Base-by-base conservation (phyloP, 805 yeast species). In the Isabelozyma pseudorhagii region DNA sequence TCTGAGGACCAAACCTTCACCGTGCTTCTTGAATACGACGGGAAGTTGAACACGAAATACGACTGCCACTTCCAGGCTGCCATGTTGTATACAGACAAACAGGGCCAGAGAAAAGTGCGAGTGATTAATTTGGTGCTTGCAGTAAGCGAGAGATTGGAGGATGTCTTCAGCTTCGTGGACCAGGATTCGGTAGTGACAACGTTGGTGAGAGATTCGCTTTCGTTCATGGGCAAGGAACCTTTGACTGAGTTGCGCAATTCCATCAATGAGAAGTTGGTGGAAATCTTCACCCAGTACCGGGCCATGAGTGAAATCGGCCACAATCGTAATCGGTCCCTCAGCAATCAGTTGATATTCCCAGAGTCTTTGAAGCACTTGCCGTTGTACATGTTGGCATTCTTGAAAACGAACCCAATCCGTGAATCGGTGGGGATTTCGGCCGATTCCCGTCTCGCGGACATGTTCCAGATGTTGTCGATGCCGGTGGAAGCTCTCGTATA, bases 1-100 rank as follows among this genome's bases (percentile, higher is more conserved):
- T 77, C 77, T 40, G 75, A 78, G 14, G 83, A 88, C 54, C 85
- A 87, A 42, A 77, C 85, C 5, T 65, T 89, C 44, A 85, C 89
- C 8, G 85, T 89, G 2, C 76, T 89, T 46, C 82, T 93, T 58
- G 78, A 77, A 44, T 87, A 89, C 60, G 97, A 91, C 61, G 90
- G 90, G 3, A 82, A 82, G 52, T 72, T 90, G 34, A 81, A 84
- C 50, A 74, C 87, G 1, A 82, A 82, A 52, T 75, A 79, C 38
- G 97, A 91, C 64, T 87, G 89, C 18, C 94, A 90, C 64, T 89
- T 93, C 73, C 99, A 94, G 68, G 87, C 89, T 1, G 97, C 98
- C 0, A 57, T 94, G 27, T 71, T 94, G 48, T 93, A 91, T 64
- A 92, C 97, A 0, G 87, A 90, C 44, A 61, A 76, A 2, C 76